Evolutionary conservation across 2,329 filamentous ascomycete genomes (phyloP), one percentile per base, ranked within the genome.

Genomic region (Hymenoscyphus occultus): DNA sequence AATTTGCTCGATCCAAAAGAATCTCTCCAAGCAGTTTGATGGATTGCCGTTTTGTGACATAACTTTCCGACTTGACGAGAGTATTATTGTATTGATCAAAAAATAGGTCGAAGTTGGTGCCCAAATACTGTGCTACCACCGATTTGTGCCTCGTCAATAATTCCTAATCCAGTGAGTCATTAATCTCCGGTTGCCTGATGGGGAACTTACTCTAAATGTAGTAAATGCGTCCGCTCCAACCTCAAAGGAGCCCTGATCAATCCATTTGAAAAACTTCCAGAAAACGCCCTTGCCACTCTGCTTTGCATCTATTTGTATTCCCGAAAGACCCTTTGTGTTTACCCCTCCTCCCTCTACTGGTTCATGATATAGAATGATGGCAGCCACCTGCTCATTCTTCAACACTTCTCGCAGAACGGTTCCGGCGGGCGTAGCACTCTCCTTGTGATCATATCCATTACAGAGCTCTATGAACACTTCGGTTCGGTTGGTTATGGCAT

Each of bases 1-100:
- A 99, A 79, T 99, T 98, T 69, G 94, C 92, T 56, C 95, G 88
- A 77, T 98, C 95, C 40, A 99, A 84, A 64, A 99, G 81, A 59
- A 99, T 92, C 79, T 99, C 95, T 62, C 95, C 95, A 1, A 99
- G 86, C 56, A 99, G 84, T 78, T 99, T 99, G 80, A 98, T 98
- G 16, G 93, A 97, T 79, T 99, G 95, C 60, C 95, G 87, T 78
- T 99, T 99, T 32, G 95, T 99, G 68, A 99, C 95, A 76, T 99
- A 99, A 75, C 91, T 96, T 75, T 93, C 92, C 39, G 93, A 97
- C 75, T 96, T 92, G 45, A 98, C 87, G 39, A 99, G 83, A 31
- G 90, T 86, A 65, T 85, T 85, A 80, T 98, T 97, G 81, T 97
- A 98, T 76, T 89, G 89, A 64, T 87, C 83, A 79, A 99, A 99